Evolutionary conservation across 2,329 filamentous ascomycete species (phyloP).

Genomic region (Paraphaeosphaeria minitans): DNA sequence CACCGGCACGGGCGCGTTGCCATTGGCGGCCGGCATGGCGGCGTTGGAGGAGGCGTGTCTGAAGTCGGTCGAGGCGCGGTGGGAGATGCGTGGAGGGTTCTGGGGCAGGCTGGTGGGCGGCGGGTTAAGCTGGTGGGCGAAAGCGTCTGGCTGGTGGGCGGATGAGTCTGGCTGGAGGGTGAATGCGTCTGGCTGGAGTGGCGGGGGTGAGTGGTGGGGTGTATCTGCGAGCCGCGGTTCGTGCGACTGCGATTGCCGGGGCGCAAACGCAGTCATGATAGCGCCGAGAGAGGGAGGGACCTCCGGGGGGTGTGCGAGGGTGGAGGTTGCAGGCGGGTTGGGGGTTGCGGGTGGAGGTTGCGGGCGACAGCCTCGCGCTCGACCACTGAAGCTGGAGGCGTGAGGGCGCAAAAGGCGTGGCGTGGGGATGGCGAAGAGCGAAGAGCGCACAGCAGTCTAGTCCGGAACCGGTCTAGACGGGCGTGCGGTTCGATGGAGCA

Average conservation of each 20-base stretch:
- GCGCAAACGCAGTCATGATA: conserved; percentile 37
- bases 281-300: conserved; percentile 18
- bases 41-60: conserved; percentile 34
- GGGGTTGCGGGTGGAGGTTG: not conserved
- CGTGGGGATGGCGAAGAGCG: not conserved
- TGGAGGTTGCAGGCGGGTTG: not conserved
- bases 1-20: conserved; percentile 44
- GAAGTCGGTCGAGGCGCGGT: conserved; percentile 39
- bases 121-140: conserved; percentile 35
- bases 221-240: conserved; percentile 24
- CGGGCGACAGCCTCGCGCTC: conserved; percentile 5
- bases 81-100: conserved; percentile 29
- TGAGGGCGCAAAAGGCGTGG: conserved; percentile 5
- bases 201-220: conserved; percentile 41
- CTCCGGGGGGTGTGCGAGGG: not conserved
- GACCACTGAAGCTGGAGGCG: not conserved
- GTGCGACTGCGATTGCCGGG: conserved; percentile 16
- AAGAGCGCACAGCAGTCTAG: conserved; percentile 20
- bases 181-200: conserved; percentile 32
- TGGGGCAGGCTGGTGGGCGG: conserved; percentile 23
- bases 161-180: conserved; percentile 34
- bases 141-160: conserved; percentile 28
- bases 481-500: no score
- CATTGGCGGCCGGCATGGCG: conserved; percentile 43
- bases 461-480: conserved; percentile 23